Evolutionary conservation across 177 flowering plant genomes (phyloP).

Genomic region (Vitis hybrid): DNA sequence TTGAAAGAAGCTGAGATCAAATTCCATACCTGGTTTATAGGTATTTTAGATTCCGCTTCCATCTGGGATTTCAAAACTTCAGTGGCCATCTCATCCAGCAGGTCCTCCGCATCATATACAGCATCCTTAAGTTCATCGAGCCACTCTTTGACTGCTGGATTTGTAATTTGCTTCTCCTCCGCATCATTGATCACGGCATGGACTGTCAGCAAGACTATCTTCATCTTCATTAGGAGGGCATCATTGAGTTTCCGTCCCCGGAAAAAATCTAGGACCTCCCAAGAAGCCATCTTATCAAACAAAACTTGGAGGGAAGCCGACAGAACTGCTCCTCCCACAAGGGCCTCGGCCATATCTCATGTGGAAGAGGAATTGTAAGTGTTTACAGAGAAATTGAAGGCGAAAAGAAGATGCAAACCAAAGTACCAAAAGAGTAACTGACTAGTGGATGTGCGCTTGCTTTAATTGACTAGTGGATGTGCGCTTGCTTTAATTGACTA

Average conservation of each 20-base stretch:
- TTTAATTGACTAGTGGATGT: no score
- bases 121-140: conserved; percentile 14
- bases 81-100: conserved; percentile 16
- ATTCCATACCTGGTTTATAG: background rate
- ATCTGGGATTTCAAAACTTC: conserved; percentile 1
- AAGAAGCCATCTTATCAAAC: conserved; percentile 9
- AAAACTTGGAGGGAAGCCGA: conserved; percentile 8
- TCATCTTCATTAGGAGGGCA: conserved; percentile 2
- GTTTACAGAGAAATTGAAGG: no score
- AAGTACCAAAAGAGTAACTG: no score
- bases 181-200: conserved; percentile 10
- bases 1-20: background rate
- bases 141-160: conserved; percentile 1
- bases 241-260: background rate
- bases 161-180: conserved; percentile 13
- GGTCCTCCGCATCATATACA: conserved; percentile 26
- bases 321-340: conserved; percentile 3
- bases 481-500: no score
- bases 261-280: background rate
- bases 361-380: no score
- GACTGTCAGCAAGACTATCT: background rate
- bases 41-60: background rate
- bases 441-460: no score
- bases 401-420: no score
- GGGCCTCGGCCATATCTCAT: background rate